These are phyloP conservation scores for Candida nonsorbophila DNA, from an alignment of 805 yeast genomes.

Conservation along the genomic window DNA sequence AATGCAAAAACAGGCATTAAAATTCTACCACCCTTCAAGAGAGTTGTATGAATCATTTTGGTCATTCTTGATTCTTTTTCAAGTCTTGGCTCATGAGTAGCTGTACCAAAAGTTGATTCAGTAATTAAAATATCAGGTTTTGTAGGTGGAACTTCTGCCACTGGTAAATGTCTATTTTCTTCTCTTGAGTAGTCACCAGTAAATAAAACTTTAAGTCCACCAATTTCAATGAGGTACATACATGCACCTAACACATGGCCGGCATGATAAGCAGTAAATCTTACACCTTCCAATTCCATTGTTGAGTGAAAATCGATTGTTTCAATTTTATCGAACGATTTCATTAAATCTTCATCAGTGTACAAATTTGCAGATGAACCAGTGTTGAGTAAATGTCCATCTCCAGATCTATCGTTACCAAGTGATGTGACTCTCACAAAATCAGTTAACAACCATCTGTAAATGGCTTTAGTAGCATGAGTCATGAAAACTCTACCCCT, in stretches of 20 bases:
- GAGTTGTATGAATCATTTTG: slow-evolving; percentile 74
- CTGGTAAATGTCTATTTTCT: slow-evolving; percentile 88
- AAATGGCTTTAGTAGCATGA: slow-evolving; percentile 97
- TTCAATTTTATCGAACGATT: slow-evolving; percentile 85
- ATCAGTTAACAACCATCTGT: slow-evolving; percentile 91
- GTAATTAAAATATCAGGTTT: slow-evolving; percentile 88
- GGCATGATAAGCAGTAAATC: slow-evolving; percentile 97
- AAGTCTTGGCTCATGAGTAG: slow-evolving; percentile 85
- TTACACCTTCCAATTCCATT: slow-evolving; percentile 86
- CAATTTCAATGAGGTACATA: slow-evolving; percentile 92
- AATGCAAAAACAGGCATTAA: slow-evolving; percentile 92
- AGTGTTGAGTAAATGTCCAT: no score
- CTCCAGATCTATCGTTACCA: slow-evolving; percentile 46
- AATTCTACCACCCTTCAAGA: slow-evolving; percentile 85
- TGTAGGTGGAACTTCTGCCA: slow-evolving; percentile 88
- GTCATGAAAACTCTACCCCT: slow-evolving; percentile 98
- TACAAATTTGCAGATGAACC: slow-evolving; percentile 50
- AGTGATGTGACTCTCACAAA: slow-evolving; percentile 84
- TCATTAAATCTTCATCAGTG: slow-evolving; percentile 84
- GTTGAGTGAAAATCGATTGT: slow-evolving; percentile 96
- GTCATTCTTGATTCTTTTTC: slow-evolving; percentile 83
- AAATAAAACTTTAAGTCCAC: slow-evolving; percentile 81
- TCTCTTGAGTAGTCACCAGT: slow-evolving; percentile 98
- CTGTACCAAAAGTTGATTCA: slow-evolving; percentile 97
- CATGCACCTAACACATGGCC: slow-evolving; percentile 99